These are phyloP conservation scores for Hortiboletus campestris DNA, from an alignment of 768 basidiomycete genomes.

Conservation along the genomic window DNA sequence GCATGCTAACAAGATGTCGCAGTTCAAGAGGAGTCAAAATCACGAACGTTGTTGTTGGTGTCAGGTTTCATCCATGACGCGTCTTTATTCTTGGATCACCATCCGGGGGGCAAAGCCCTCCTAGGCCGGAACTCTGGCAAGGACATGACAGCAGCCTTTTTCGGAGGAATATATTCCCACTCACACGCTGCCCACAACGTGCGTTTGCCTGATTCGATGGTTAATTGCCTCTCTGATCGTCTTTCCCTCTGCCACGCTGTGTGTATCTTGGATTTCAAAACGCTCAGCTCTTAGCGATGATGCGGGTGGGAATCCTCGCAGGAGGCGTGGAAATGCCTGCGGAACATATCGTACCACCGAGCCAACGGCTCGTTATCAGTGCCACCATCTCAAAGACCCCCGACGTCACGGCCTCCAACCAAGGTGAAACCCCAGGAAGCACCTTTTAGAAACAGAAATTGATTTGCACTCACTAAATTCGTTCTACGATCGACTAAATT, in stretches of 20 bases:
- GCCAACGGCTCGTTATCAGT: constrained; percentile 39
- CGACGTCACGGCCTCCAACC: not conserved
- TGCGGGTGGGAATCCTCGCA: constrained; percentile 67
- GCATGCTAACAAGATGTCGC: constrained; percentile 1
- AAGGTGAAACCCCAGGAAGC: not conserved
- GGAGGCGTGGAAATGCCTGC: constrained; percentile 57
- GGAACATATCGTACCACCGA: constrained; percentile 45
- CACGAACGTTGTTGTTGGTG: constrained; percentile 65
- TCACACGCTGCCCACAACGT: constrained; percentile 83
- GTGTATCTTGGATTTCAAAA: not conserved
- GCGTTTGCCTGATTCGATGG: constrained; percentile 24
- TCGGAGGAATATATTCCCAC: constrained; percentile 80
- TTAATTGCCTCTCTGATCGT: not conserved
- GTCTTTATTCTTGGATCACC: constrained; percentile 65
- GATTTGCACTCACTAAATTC: constrained; percentile 7
- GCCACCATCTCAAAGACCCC: constrained; percentile 7
- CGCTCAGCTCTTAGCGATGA: constrained; percentile 64
- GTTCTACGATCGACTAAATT: constrained; percentile 11
- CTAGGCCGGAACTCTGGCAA: constrained; percentile 65
- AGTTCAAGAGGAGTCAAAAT: constrained; percentile 70
- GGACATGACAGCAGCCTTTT: constrained; percentile 83
- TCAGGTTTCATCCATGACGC: constrained; percentile 89
- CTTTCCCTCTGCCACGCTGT: not conserved
- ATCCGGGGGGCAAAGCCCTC: constrained; percentile 73
- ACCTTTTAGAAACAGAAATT: not conserved